Conservation (phyloP, 192 early-diverging fungal genomes). For the Backusella macrospora region DNA sequence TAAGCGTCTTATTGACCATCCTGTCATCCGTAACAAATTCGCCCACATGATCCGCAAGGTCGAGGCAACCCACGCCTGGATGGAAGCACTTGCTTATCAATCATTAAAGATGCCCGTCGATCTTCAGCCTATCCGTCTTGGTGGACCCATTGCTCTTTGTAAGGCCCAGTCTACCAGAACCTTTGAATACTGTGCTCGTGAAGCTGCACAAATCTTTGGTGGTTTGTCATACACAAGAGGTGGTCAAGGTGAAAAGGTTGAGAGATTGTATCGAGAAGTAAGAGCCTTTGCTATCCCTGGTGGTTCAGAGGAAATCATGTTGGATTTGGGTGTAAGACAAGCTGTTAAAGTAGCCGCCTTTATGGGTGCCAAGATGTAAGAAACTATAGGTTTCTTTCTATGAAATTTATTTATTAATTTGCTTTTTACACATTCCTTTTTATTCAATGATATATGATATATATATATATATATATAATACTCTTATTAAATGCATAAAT, state of each 20-base stretch:
- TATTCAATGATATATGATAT: not conserved
- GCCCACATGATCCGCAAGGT: constrained; percentile 84
- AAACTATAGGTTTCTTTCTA: not conserved
- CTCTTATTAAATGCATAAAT: too few species aligned
- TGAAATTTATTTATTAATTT: not conserved
- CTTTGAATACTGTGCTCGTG: constrained; percentile 85
- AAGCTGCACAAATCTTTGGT: constrained; percentile 92
- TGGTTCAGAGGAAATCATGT: constrained; percentile 83
- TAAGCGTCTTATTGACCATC: constrained; percentile 83
- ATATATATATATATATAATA: not conserved
- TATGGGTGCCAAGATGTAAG: constrained; percentile 63
- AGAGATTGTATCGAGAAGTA: constrained; percentile 87
- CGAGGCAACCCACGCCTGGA: constrained; percentile 86
- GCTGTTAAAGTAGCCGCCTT: constrained; percentile 77
- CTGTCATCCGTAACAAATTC: constrained; percentile 79
- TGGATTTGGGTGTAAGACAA: constrained; percentile 84
- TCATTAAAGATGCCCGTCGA: constrained; percentile 64
- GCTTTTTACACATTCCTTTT: not conserved
- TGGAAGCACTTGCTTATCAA: constrained; percentile 79
- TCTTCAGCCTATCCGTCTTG: constrained; percentile 72
- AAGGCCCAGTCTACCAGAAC: constrained; percentile 88
- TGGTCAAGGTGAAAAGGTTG: constrained; percentile 72
- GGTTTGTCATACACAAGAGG: constrained; percentile 82
- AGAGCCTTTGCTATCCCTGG: constrained; percentile 83
- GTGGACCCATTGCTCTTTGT: constrained; percentile 84